Base-by-base conservation (phyloP, 1,284 basidiomycete species). In the Thelephora terrestris region DNA sequence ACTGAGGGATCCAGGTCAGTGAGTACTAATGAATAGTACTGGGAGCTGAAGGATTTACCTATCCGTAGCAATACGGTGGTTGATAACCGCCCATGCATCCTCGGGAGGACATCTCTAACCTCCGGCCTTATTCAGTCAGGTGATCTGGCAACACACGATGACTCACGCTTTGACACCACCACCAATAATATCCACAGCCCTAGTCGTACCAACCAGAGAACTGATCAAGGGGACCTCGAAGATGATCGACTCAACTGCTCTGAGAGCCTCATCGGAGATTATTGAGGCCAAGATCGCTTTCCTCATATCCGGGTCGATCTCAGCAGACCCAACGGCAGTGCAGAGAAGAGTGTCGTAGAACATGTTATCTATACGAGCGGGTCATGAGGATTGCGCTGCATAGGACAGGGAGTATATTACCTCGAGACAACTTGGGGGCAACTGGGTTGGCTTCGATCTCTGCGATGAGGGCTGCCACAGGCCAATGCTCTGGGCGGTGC, bases 141-240 rank as follows among this genome's bases (percentile, higher is more conserved):
- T 18, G 18, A 42, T 12, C n/a, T 10, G 14, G 50, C 74, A 68
- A 3, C 69, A 69, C 18, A 81, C 58, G 48, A 76, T 71, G 50
- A 69, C 79, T 49, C 80, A 81, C 38, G 70, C 65, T 62, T 82
- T 83, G 45, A 81, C 74, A 4, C 81, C 81, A 1, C 79, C 80
- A 9, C 63, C 57, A 37, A 81, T 68, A 5, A 83, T 58, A 57
- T 81, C 78, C 36, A 78, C 70, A 1, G 81, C 80, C 55, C 80
- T 79, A 1, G 79, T 79, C 1, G 80, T 81, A 36, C 70, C 67
- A 16, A 76, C 62, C 24, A 70, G 55, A 17, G 63, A 27, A 34
- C 61, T 63, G 55, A 66, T 59, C 5, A 49, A 39, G 1, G 52
- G 49, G 48, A 66, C 53, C 37, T 54, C 47, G 48, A 69, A 63